These are phyloP conservation scores for Panicum hallii DNA, from an alignment of 202 grass and related monocot species.

Conservation along the genomic window DNA sequence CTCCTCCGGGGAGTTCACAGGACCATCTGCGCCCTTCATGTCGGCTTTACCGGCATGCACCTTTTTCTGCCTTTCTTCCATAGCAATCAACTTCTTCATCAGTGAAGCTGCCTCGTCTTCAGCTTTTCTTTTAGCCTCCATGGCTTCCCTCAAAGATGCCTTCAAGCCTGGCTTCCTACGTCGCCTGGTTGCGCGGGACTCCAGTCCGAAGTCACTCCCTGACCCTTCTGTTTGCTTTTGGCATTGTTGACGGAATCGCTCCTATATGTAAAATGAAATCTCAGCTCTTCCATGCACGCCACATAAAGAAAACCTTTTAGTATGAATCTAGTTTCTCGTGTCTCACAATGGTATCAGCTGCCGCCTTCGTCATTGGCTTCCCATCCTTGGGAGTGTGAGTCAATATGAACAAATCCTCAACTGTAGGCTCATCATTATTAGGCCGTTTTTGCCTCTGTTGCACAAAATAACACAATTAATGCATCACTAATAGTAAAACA, in stretches of 20 bases:
- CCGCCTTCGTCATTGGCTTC: conserved; percentile 50
- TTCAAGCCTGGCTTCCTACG: conserved; percentile 25
- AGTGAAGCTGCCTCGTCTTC: conserved; percentile 48
- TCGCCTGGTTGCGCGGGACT: not conserved
- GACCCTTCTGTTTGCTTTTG: conserved; percentile 36
- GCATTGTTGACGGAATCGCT: conserved; percentile 32
- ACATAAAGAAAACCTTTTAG: conserved; percentile 6
- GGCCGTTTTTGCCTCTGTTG: conserved; percentile 56
- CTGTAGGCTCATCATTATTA: conserved; percentile 53
- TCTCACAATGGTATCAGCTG: conserved; percentile 60
- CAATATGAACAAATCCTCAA: conserved; percentile 60
- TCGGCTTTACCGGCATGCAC: conserved; percentile 47
- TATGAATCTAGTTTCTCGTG: conserved; percentile 17
- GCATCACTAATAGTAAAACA: not conserved
- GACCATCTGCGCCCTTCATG: conserved; percentile 34
- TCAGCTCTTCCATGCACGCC: conserved; percentile 22
- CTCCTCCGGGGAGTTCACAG: not conserved
- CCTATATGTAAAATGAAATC: conserved; percentile 38
- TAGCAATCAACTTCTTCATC: conserved; percentile 61
- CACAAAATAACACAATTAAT: conserved; percentile 38
- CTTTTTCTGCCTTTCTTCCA: conserved; percentile 55
- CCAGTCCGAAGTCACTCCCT: conserved; percentile 19
- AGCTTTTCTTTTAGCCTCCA: conserved; percentile 58
- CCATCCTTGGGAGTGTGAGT: conserved; percentile 63
- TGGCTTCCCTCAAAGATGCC: conserved; percentile 46